A percentile compares a stretch with the other conserved stretches of the same genome.
Evolutionary conservation across 139 green algal genomes (phyloP).

Genomic region (Edaphochlamys debaryana): DNA sequence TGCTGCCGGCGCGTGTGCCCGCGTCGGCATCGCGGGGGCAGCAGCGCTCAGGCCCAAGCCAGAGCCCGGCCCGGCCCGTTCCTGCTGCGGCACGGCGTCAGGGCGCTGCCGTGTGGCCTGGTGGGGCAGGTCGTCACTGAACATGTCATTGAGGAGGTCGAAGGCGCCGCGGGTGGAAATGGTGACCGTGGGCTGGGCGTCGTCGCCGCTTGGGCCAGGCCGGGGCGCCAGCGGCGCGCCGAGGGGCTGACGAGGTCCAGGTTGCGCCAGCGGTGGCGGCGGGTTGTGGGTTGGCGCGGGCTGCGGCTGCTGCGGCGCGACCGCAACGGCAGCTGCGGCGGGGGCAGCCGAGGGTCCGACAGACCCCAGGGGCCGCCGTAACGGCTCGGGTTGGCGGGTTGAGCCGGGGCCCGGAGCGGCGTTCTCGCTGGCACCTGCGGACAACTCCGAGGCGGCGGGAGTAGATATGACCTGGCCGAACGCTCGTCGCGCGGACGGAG

Average conservation of each 20-base stretch:
- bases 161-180: constrained; percentile 72
- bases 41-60: background rate
- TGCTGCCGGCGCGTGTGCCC: background rate
- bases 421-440: background rate
- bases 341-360: too few species aligned
- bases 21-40: background rate
- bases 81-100: background rate
- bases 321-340: too few species aligned
- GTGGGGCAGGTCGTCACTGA: constrained; percentile 56
- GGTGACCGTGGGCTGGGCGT: constrained; percentile 64
- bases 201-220: background rate
- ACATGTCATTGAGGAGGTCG: constrained; percentile 73
- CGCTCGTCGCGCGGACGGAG: background rate
- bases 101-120: background rate
- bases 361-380: too few species aligned
- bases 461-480: background rate
- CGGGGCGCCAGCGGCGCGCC: background rate
- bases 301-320: background rate
- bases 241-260: background rate
- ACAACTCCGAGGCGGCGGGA: too few species aligned
- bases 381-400: too few species aligned
- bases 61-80: background rate
- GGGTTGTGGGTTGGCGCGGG: constrained; percentile 17
- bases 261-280: background rate
- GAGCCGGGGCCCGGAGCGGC: background rate